These are phyloP conservation scores for Penicillium sp. DNA, from an alignment of 2,329 filamentous ascomycete species.

Conservation along the genomic window DNA sequence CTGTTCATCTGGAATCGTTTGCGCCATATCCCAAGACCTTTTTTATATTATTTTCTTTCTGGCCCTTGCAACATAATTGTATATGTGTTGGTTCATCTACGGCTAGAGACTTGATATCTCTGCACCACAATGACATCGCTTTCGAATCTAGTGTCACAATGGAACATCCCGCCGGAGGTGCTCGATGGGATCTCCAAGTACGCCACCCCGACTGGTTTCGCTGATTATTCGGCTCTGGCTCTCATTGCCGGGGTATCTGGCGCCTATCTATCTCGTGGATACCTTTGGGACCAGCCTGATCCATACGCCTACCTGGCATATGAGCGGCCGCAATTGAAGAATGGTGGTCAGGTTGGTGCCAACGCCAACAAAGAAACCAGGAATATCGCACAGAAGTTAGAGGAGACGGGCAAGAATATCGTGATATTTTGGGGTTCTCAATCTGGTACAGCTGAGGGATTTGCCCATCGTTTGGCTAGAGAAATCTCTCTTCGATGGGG, in stretches of 20 bases:
- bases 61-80: not conserved
- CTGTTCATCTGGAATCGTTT: not conserved
- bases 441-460: conserved; percentile 92
- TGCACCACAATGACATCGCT: conserved; percentile 11
- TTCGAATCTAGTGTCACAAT: conserved; percentile 12
- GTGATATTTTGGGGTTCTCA: conserved; percentile 95
- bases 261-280: conserved; percentile 49
- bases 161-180: conserved; percentile 23
- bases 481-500: conserved; percentile 89
- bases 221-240: conserved; percentile 43
- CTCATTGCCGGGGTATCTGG: conserved; percentile 41
- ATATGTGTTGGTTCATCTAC: not conserved
- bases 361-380: conserved; percentile 43
- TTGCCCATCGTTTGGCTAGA: conserved; percentile 85
- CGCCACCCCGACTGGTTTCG: conserved; percentile 24
- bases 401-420: conserved; percentile 64
- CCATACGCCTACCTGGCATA: conserved; percentile 55
- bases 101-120: not conserved
- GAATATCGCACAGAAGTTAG: conserved; percentile 52
- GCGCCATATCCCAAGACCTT: not conserved
- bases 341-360: conserved; percentile 25
- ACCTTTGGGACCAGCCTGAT: conserved; percentile 55
- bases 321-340: conserved; percentile 52
- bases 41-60: not conserved
- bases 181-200: conserved; percentile 24